Percentiles rank a stretch among this genome's conserved stretches.
Evolutionary conservation across 2,329 filamentous ascomycete genomes (phyloP).

Genomic region (Ceratocystis alfenasii): DNA sequence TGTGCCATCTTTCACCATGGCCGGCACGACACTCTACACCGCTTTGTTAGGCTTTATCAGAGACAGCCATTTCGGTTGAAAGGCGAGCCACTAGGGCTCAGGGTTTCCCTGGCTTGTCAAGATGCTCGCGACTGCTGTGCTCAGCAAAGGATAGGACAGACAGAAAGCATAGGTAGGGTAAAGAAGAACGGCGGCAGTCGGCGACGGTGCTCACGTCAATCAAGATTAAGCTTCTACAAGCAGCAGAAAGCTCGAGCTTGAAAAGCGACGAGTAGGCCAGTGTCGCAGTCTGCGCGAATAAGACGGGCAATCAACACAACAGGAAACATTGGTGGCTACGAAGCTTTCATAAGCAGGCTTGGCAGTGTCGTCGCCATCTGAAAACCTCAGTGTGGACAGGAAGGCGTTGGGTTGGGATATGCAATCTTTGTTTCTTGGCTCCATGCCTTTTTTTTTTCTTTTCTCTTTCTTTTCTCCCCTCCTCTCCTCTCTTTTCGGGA

Average conservation of each 20-base stretch:
- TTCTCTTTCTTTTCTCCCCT: no score
- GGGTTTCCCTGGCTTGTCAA: constrained; percentile 11
- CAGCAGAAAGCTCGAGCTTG: no score
- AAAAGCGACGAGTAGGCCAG: no score
- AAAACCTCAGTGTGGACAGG: neutral
- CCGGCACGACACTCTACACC: neutral
- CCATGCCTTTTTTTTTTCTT: no score
- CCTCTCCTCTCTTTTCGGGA: no score
- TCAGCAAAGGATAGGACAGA: neutral
- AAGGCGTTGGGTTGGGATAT: neutral
- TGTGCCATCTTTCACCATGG: neutral
- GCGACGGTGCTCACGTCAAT: no score
- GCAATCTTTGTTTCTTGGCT: neutral
- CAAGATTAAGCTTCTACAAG: no score
- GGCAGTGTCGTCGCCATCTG: constrained; percentile 1
- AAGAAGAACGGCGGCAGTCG: neutral
- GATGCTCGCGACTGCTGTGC: neutral
- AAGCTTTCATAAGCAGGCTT: neutral
- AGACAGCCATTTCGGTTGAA: neutral
- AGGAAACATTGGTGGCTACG: neutral
- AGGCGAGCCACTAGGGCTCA: neutral
- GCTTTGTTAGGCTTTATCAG: neutral
- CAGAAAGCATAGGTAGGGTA: neutral
- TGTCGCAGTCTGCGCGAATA: no score
- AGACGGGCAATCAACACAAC: neutral